phyloP scores from a whole-genome alignment of 495 filamentous ascomycete genomes.

The Xylaria sp. region DNA sequence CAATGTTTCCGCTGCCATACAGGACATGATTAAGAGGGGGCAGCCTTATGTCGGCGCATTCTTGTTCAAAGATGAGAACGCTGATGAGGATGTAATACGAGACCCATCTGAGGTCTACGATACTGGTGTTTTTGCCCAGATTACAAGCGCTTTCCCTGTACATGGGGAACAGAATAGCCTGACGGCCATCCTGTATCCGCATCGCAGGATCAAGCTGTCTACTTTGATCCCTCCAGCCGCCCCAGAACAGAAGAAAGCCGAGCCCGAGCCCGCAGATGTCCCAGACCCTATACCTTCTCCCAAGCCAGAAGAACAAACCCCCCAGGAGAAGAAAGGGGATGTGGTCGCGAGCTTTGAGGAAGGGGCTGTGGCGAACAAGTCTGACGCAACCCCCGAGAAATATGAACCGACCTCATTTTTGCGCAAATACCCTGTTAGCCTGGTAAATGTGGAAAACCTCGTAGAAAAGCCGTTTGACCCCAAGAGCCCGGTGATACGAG shows the following conservation, averaged over 20 bases:
- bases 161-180: constrained; percentile 78
- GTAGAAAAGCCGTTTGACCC: constrained; percentile 86
- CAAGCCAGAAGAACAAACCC: constrained; percentile 53
- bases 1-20: constrained; percentile 85
- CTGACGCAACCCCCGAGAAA: constrained; percentile 56
- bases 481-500: constrained; percentile 83
- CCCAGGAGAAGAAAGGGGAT: constrained; percentile 79
- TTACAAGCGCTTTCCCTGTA: constrained; percentile 92
- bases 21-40: constrained; percentile 96
- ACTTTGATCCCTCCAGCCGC: constrained; percentile 71
- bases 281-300: constrained; percentile 61
- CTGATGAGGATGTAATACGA: constrained; percentile 89
- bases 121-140: constrained; percentile 95
- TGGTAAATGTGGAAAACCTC: constrained; percentile 95
- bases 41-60: constrained; percentile 98
- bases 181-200: constrained; percentile 93
- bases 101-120: constrained; percentile 89
- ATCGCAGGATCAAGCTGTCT: constrained; percentile 91
- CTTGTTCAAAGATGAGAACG: constrained; percentile 93
- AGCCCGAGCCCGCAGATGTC: constrained; percentile 49
- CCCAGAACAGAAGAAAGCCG: constrained; percentile 48
- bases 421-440: constrained; percentile 84
- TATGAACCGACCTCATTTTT: constrained; percentile 94
- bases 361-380: constrained; percentile 57
- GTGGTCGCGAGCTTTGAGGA: constrained; percentile 99